Conservation (phyloP, 176 grass and related monocot genomes). For the Dactylis glomerata region DNA sequence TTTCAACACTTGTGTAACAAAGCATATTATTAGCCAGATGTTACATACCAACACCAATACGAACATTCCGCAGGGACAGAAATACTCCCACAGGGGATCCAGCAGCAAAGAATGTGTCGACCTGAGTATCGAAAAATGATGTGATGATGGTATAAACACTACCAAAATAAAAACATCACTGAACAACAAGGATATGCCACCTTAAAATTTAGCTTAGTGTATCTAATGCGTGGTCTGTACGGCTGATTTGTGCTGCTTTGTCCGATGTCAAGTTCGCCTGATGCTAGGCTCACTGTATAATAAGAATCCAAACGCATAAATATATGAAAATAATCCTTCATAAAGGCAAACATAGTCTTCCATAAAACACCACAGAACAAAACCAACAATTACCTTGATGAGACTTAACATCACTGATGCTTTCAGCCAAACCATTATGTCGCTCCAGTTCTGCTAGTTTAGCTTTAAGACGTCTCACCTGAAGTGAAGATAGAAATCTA, state of each 20-base stretch:
- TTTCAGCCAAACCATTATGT: constrained; percentile 29
- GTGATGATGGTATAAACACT: constrained; percentile 14
- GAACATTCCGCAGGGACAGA: constrained; percentile 80
- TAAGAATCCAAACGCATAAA: constrained; percentile 34
- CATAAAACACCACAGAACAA: constrained; percentile 21
- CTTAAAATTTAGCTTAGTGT: constrained; percentile 96
- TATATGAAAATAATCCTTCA: constrained; percentile 27
- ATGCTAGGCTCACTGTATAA: constrained; percentile 32
- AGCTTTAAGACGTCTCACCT: constrained; percentile 81
- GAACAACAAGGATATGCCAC: constrained; percentile 36
- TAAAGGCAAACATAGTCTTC: not conserved
- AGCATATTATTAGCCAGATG: constrained; percentile 16
- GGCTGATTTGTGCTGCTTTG: constrained; percentile 44
- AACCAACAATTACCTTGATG: constrained; percentile 57
- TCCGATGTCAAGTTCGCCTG: constrained; percentile 15
- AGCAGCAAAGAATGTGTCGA: constrained; percentile 94
- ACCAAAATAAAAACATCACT: not conserved
- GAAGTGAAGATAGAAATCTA: constrained; percentile 19
- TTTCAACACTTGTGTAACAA: not conserved
- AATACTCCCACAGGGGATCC: constrained; percentile 98
- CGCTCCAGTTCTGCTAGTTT: constrained; percentile 58
- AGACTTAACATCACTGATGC: constrained; percentile 26
- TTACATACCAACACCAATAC: constrained; percentile 90
- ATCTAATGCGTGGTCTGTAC: constrained; percentile 74
- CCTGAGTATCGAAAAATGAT: constrained; percentile 51